A percentile compares a stretch with the other conserved stretches of the same genome.
These are phyloP conservation scores for Colletotrichum sp. DNA, from an alignment of 2,329 filamentous ascomycete genomes.

Conservation along the genomic window DNA sequence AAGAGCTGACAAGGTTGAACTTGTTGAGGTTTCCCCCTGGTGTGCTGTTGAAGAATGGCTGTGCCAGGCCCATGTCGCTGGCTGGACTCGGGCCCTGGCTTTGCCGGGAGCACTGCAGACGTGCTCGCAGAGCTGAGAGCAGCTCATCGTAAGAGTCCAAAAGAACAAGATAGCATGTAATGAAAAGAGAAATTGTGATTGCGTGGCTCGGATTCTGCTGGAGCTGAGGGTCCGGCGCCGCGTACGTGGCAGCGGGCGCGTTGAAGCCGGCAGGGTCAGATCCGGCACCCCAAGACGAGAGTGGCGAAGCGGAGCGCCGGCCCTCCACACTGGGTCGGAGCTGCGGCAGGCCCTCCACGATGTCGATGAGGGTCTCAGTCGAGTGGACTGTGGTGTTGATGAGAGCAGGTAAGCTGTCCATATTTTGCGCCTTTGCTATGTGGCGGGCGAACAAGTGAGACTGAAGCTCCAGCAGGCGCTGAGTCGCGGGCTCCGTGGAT, in stretches of 20 bases:
- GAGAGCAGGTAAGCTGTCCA: not conserved
- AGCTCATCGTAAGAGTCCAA: constrained; percentile 11
- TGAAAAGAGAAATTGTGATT: constrained; percentile 6
- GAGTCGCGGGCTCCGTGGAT: not conserved
- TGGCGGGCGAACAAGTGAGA: not conserved
- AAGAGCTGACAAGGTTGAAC: not conserved
- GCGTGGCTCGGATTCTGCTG: not conserved
- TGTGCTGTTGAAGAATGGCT: not conserved
- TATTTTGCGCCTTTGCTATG: not conserved
- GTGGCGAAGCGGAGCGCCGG: not conserved
- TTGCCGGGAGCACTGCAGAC: constrained; percentile 9
- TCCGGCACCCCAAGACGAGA: not conserved
- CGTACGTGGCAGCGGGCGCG: not conserved
- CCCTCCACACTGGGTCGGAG: not conserved
- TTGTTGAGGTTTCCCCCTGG: not conserved
- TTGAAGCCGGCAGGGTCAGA: not conserved
- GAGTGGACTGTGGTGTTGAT: constrained; percentile 9
- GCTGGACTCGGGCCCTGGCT: constrained; percentile 7
- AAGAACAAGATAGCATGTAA: constrained; percentile 10
- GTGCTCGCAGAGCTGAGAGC: not conserved
- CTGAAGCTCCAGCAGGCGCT: constrained; percentile 8
- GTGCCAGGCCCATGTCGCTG: not conserved
- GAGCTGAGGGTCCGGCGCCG: not conserved
- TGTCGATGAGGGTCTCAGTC: constrained; percentile 11
- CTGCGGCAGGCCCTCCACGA: not conserved